These are phyloP conservation scores for Podospora conica DNA, from an alignment of 495 filamentous ascomycete species.

Conservation along the genomic window DNA sequence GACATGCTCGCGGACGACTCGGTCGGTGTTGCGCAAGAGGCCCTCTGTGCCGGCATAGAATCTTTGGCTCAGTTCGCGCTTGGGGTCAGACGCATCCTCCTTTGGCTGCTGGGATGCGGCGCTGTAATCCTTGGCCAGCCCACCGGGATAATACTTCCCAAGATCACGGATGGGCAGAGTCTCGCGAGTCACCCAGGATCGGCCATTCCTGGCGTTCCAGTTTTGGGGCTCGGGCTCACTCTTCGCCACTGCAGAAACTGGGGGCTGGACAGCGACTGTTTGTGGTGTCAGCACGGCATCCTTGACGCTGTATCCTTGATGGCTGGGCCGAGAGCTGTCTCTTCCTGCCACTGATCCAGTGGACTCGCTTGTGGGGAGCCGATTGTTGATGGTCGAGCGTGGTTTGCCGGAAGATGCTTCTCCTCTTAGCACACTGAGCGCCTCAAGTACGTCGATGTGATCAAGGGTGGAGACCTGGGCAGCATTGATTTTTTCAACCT, in stretches of 20 bases:
- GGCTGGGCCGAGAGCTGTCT: background rate
- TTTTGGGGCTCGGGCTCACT: background rate
- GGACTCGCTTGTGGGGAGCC: background rate
- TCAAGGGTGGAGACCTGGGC: background rate
- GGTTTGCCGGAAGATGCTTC: background rate
- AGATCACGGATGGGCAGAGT: background rate
- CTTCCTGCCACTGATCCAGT: background rate
- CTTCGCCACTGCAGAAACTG: background rate
- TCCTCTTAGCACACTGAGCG: background rate
- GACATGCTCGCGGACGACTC: conserved; percentile 22
- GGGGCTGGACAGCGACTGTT: background rate
- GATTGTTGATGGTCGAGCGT: background rate
- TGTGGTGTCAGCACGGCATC: background rate
- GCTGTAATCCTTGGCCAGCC: background rate
- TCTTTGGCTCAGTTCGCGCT: conserved; percentile 16
- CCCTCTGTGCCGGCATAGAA: conserved; percentile 31
- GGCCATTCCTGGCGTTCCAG: background rate
- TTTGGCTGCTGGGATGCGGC: background rate
- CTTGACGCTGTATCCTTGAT: background rate
- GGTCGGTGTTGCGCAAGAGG: conserved; percentile 20
- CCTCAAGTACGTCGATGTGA: background rate
- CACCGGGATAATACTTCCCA: background rate
- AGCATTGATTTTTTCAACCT: background rate
- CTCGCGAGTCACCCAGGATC: background rate
- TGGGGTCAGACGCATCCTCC: conserved; percentile 5